Evolutionary conservation across 2,329 filamentous ascomycete genomes (phyloP), one percentile per base, ranked within the genome.

Genomic region (Paramyrothecium roridum): DNA sequence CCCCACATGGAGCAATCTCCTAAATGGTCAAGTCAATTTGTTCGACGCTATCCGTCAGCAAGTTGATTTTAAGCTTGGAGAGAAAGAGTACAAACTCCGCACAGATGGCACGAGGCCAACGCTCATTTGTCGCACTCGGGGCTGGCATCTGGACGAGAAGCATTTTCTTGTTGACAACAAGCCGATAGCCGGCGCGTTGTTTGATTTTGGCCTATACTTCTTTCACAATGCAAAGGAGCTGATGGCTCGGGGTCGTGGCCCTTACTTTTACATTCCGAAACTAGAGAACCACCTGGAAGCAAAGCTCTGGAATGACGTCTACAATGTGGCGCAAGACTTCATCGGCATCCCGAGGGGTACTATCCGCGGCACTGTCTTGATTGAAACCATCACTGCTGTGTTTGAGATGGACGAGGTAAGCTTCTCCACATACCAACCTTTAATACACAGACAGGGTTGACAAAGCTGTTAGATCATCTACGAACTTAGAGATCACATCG

Each of bases 1-100:
- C 23, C 95, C 95, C 22, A 97, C 95, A 47, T 99, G 95, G 95
- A 92, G 96, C 64, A 98, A 98, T 80, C 98, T 98, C 93, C 88
- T 98, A 80, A 96, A 95, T 65, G 95, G 95, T 60, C 95, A 99
- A 76, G 87, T 97, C 63, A 99, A 98, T 80, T 84, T 99, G 55
- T 96, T 97, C 80, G 95, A 98, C 68, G 95, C 93, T 63, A 92
- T 96, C 70, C 90, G 95, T 68, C 88, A 85, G 64, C 90, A 97
- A 76, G 86, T 98, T 66, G 93, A 98, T 79, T 98, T 98, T 83
- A 96, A 95, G 81, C 89, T 93, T 70, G 93, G 92, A 60, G 80
- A 86, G 67, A 99, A 98, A 79, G 92, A 96, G 70, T 99, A 99
- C 81, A 97, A 96, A 81, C 88, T 99, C 59, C 90, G 93, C 61